These are phyloP conservation scores for Magnaporthiopsis incrustans DNA, from an alignment of 2,329 filamentous ascomycete species.

Conservation along the genomic window DNA sequence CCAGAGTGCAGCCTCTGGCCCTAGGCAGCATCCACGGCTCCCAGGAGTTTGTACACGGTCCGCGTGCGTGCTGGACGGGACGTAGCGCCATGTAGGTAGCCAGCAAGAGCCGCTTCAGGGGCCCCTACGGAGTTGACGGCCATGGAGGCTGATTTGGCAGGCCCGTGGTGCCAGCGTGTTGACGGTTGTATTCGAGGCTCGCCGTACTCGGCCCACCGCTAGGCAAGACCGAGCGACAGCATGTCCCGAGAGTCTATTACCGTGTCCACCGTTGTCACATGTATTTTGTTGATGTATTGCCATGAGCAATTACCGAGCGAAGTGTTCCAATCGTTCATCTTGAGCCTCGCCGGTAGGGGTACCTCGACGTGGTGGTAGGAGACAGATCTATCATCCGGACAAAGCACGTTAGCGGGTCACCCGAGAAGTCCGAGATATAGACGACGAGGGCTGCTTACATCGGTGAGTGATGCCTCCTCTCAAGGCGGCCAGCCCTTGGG, in stretches of 20 bases:
- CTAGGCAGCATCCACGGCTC: conserved; percentile 11
- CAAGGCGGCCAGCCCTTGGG: conserved; percentile 17
- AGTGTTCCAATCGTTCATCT: conserved; percentile 17
- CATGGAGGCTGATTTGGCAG: too few relatives aligned
- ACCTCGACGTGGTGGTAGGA: too few relatives aligned
- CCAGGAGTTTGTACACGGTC: conserved; percentile 15
- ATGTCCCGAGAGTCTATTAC: conserved; percentile 21
- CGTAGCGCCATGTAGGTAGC: conserved; percentile 15
- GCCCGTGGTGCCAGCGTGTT: too few relatives aligned
- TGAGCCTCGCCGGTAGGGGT: too few relatives aligned
- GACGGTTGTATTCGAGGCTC: not conserved
- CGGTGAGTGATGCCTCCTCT: conserved; percentile 20
- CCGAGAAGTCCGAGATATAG: too few relatives aligned
- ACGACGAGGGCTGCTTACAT: too few relatives aligned
- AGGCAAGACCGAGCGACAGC: conserved; percentile 17
- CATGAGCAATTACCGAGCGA: conserved; percentile 25
- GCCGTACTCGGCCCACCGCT: conserved; percentile 8
- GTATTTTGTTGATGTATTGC: conserved; percentile 16
- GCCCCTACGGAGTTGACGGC: too few relatives aligned
- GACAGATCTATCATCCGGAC: too few relatives aligned
- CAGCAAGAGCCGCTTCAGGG: too few relatives aligned
- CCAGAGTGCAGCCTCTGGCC: conserved; percentile 23
- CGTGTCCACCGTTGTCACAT: conserved; percentile 22
- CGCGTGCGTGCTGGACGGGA: conserved; percentile 13
- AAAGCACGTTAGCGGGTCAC: too few relatives aligned